Base-by-base conservation (phyloP, 2,329 filamentous ascomycete species). In the Colletotrichum tropicicola region DNA sequence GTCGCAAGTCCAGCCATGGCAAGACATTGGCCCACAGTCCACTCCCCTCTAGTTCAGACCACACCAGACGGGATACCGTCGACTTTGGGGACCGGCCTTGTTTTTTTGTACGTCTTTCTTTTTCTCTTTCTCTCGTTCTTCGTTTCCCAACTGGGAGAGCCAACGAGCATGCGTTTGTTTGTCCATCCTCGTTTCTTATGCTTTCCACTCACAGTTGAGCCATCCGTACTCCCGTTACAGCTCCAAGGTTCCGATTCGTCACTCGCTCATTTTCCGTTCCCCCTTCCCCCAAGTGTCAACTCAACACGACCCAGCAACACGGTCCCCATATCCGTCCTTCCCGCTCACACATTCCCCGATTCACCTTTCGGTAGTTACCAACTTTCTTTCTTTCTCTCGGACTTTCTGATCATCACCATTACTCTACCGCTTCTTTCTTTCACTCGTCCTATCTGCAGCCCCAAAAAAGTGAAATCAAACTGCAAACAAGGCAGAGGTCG, bases 1-100 rank as follows among this genome's bases (percentile, higher is more conserved):
- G 35, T 54, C 49, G 39, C 32, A 9, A 43, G 35, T 17, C 45
- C 59, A 58, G 45, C 59, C 59, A 55, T 49, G 35, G 41, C 57
- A 48, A 65, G 57, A 65, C 48, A 65, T 49, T 49, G 57, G 57
- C 17, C 49, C 49, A 54, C 43, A 54, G 43, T 27, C 48, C 17
- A 65, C 21, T 28, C 41, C 15, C 43, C 43, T 23, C 48, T 21
- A 25, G 30, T 48, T 48, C 32, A 23, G 57, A 45, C 28, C 45
- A 47, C 25, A 30, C 44, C n/a, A n/a, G n/a, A 43, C 30, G n/a
- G 17, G 39, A 25, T 23, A 27, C n/a, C 19, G 27, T 32, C 19
- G 28, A 45, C 53, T 25, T 37, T 32, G 35, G 39, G 35, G 44
- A n/a, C n/a, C 35, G 21, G 21, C 17, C 37, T 60, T 44, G 45